phyloP scores from a whole-genome alignment of 495 filamentous ascomycete genomes.

The Xylaria castorea region DNA sequence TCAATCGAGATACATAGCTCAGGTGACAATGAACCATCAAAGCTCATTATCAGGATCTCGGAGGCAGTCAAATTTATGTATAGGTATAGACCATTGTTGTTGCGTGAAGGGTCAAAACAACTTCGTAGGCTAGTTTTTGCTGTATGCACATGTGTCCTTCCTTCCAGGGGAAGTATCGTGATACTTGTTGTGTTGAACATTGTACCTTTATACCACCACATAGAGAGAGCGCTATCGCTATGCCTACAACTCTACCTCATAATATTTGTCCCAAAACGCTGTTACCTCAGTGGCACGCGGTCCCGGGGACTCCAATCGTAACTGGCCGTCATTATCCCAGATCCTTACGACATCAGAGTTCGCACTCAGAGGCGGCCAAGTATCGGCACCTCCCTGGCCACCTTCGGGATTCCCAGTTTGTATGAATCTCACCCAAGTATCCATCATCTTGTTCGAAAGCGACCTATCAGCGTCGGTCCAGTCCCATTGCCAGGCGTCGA shows the following conservation, averaged over 20 bases:
- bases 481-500: conserved; percentile 17
- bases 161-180: too few species aligned
- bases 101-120: too few species aligned
- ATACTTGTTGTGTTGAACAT: neutral
- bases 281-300: neutral
- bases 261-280: conserved; percentile 21
- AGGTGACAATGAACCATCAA: too few species aligned
- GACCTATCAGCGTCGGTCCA: conserved; percentile 22
- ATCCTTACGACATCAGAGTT: neutral
- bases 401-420: conserved; percentile 3
- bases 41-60: too few species aligned
- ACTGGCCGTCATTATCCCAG: neutral
- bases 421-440: neutral
- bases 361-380: conserved; percentile 13
- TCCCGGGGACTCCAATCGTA: neutral
- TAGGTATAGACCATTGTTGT: too few species aligned
- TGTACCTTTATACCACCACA: too few species aligned
- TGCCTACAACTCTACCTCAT: neutral
- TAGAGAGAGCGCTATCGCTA: neutral
- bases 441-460: conserved; percentile 15
- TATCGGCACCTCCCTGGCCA: neutral
- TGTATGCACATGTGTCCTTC: too few species aligned
- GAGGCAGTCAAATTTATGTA: too few species aligned
- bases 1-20: neutral
- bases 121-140: too few species aligned